Evolutionary conservation across 805 yeast genomes (phyloP).

Genomic region (Wickerhamomyces tratensis): DNA sequence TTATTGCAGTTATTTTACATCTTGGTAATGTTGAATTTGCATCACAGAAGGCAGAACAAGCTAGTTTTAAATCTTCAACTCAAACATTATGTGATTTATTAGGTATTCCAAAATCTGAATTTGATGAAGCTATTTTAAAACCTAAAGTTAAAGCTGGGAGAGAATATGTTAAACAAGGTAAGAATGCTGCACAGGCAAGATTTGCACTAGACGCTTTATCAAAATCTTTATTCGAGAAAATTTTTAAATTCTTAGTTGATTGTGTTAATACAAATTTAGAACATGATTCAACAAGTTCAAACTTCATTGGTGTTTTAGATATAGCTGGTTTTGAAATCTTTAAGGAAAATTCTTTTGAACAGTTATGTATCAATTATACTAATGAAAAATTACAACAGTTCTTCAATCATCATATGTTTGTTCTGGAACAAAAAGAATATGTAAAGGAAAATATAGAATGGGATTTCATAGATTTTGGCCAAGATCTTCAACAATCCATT

Average conservation of each 20-base stretch:
- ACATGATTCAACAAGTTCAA: constrained; percentile 29
- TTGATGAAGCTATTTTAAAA: constrained; percentile 50
- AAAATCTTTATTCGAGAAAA: constrained; percentile 74
- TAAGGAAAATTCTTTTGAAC: constrained; percentile 89
- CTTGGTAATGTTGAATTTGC: constrained; percentile 78
- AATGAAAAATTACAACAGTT: constrained; percentile 97
- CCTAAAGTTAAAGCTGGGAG: constrained; percentile 90
- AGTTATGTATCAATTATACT: constrained; percentile 93
- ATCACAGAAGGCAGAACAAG: constrained; percentile 67
- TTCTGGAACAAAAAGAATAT: constrained; percentile 94
- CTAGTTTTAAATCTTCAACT: constrained; percentile 45
- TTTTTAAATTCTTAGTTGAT: constrained; percentile 70
- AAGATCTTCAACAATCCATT: constrained; percentile 88
- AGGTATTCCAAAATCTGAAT: constrained; percentile 47
- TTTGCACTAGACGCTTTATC: constrained; percentile 81
- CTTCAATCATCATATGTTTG: constrained; percentile 96
- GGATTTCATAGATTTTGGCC: constrained; percentile 94
- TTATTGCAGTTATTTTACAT: constrained; percentile 70
- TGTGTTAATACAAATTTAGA: constrained; percentile 64
- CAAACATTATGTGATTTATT: constrained; percentile 47
- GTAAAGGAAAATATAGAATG: constrained; percentile 89
- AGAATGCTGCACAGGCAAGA: constrained; percentile 71
- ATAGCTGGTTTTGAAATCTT: constrained; percentile 98
- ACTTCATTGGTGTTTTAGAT: constrained; percentile 91
- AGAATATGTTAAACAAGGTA: constrained; percentile 74